Percentiles rank a stretch among this genome's conserved stretches.
Conservation (phyloP, 2,329 filamentous ascomycete species). For the Hymenoscyphus linearis region DNA sequence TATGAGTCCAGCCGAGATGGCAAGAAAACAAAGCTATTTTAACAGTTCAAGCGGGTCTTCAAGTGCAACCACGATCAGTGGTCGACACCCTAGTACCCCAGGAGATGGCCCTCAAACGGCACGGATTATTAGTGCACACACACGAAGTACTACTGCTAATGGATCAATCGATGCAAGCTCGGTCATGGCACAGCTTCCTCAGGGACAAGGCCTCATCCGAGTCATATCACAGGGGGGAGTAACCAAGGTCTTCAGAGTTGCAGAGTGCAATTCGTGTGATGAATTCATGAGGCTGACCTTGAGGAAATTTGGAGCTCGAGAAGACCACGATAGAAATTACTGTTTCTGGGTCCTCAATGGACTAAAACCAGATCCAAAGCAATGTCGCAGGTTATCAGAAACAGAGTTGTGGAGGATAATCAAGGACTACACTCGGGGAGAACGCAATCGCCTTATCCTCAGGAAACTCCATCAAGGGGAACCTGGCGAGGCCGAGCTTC, state of each 20-base stretch:
- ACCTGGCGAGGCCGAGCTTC: constrained; percentile 79
- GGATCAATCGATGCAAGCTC: constrained; percentile 77
- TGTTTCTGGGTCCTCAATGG: constrained; percentile 94
- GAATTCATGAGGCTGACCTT: constrained; percentile 88
- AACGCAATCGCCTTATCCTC: constrained; percentile 85
- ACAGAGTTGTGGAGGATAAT: constrained; percentile 87
- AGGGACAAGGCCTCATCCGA: constrained; percentile 82
- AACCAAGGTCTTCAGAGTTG: constrained; percentile 90
- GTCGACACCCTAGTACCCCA: constrained; percentile 54
- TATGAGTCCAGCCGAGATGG: constrained; percentile 50
- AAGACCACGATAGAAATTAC: constrained; percentile 90
- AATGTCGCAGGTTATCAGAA: constrained; percentile 79
- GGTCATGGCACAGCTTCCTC: constrained; percentile 78
- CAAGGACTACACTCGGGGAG: constrained; percentile 76
- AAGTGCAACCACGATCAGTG: constrained; percentile 46
- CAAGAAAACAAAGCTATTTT: constrained; percentile 48
- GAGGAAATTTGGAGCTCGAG: constrained; percentile 79
- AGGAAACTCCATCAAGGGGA: constrained; percentile 89
- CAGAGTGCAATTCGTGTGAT: constrained; percentile 84
- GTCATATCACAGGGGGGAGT: constrained; percentile 89
- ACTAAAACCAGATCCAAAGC: constrained; percentile 72
- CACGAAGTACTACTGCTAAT: constrained; percentile 55
- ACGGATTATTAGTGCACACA: constrained; percentile 61
- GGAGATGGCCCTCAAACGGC: constrained; percentile 56
- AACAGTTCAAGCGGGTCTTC: constrained; percentile 43